Evolutionary conservation across 2,329 filamentous ascomycete species (phyloP).

Genomic region (Colletotrichum sp.): DNA sequence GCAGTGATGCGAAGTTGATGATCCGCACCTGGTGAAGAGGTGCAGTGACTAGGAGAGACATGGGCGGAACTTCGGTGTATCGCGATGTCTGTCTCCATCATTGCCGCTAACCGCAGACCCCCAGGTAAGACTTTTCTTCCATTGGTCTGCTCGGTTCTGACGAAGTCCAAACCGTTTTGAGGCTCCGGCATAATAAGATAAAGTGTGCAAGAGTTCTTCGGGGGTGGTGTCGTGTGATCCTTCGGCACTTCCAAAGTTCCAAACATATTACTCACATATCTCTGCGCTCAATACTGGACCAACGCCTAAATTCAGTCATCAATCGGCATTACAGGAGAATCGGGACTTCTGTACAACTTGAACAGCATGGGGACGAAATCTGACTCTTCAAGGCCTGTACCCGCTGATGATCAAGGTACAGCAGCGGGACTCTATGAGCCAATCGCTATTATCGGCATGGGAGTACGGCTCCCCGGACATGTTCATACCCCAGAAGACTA

Average conservation of each 20-base stretch:
- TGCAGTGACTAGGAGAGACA: neutral
- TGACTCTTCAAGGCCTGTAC: neutral
- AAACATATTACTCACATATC: neutral
- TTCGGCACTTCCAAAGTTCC: neutral
- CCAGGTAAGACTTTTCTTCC: neutral
- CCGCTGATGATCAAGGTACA: neutral
- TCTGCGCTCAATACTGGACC: neutral
- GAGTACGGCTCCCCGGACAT: constrained; percentile 34
- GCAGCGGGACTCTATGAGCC: constrained; percentile 15
- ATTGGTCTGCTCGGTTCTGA: neutral
- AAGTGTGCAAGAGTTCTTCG: neutral
- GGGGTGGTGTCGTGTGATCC: neutral
- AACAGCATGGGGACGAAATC: neutral
- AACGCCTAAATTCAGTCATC: neutral
- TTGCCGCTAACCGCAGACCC: neutral
- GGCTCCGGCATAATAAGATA: neutral
- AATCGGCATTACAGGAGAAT: neutral
- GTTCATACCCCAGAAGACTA: constrained; percentile 28
- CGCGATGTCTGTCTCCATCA: neutral
- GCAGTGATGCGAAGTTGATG: neutral
- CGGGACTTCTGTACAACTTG: neutral
- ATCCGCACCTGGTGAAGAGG: neutral
- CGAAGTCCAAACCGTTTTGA: neutral
- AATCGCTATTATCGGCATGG: constrained; percentile 38
- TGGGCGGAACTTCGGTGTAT: neutral